Evolutionary conservation across 129 eudicot genomes (phyloP).

Genomic region (Flaveria robusta): DNA sequence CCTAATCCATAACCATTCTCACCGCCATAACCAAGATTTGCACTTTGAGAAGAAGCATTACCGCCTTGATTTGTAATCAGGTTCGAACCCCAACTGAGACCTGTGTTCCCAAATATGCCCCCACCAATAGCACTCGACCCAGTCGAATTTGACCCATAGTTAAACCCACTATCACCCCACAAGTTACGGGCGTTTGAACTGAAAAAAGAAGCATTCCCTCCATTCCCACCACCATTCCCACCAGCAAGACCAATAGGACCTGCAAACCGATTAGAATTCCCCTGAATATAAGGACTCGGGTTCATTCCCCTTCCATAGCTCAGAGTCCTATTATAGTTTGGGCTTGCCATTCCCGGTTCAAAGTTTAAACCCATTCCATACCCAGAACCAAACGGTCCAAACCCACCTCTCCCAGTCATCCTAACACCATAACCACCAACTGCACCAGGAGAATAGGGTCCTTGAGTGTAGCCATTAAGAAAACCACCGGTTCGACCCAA

Average conservation of each 20-base stretch:
- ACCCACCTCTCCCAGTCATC: slow-evolving; percentile 62
- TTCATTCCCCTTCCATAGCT: slow-evolving; percentile 54
- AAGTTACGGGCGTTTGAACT: slow-evolving; percentile 56
- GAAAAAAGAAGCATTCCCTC: slow-evolving; percentile 60
- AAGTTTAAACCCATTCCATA: slow-evolving; percentile 64
- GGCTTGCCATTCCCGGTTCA: slow-evolving; percentile 53
- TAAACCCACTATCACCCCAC: slow-evolving; percentile 60
- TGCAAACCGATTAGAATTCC: slow-evolving; percentile 51
- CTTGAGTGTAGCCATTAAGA: slow-evolving; percentile 54
- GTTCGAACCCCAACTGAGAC: slow-evolving; percentile 55
- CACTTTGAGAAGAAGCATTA: slow-evolving; percentile 44
- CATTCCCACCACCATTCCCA: slow-evolving; percentile 44
- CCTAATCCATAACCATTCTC: slow-evolving; percentile 49
- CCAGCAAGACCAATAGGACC: slow-evolving; percentile 52
- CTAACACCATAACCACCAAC: slow-evolving; percentile 61
- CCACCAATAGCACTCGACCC: slow-evolving; percentile 48
- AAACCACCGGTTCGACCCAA: slow-evolving; percentile 48
- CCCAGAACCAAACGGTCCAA: slow-evolving; percentile 44
- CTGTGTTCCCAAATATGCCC: slow-evolving; percentile 49
- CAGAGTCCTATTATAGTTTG: slow-evolving; percentile 43
- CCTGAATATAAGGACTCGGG: slow-evolving; percentile 42
- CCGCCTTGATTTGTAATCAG: slow-evolving; percentile 49
- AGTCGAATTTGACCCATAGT: slow-evolving; percentile 48
- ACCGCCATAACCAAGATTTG: slow-evolving; percentile 60
- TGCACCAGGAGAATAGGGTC: slow-evolving; percentile 43